A percentile compares a stretch with the other conserved stretches of the same genome.
phyloP scores from a whole-genome alignment of 176 grass and related monocot genomes.

The Triticum timopheevii region DNA sequence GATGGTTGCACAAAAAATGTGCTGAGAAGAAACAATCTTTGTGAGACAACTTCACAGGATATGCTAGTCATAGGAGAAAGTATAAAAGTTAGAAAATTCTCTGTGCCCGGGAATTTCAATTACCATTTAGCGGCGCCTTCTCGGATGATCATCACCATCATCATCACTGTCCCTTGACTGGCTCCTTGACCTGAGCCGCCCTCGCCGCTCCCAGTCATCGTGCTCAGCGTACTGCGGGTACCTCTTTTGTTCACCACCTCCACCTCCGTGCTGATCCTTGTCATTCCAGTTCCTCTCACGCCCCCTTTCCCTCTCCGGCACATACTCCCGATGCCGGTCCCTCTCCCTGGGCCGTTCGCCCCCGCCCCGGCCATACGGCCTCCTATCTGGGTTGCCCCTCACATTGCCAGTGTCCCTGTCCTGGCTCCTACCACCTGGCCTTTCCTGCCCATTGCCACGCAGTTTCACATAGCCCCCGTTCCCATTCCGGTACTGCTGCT shows the following conservation, averaged over 20 bases:
- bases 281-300: constrained; percentile 29
- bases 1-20: constrained; percentile 2
- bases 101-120: background rate
- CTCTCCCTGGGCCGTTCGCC: background rate
- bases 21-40: background rate
- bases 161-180: constrained; percentile 35
- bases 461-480: background rate
- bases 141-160: constrained; percentile 33
- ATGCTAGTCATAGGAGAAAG: background rate
- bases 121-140: constrained; percentile 33
- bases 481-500: constrained; percentile 13
- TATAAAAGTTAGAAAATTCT: background rate
- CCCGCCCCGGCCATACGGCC: constrained; percentile 5
- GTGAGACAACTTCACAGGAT: background rate
- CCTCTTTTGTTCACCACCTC: constrained; percentile 19
- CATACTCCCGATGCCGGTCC: background rate
- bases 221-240: constrained; percentile 28
- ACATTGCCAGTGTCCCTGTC: constrained; percentile 30
- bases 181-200: constrained; percentile 27
- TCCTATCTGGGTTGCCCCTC: constrained; percentile 6
- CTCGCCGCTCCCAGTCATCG: constrained; percentile 35
- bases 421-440: constrained; percentile 18
- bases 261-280: constrained; percentile 24
- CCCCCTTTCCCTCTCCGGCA: constrained; percentile 18
- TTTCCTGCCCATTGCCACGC: background rate